These are phyloP conservation scores for Yamadazyma sp. DNA, from an alignment of 1,139 yeast genomes.

Conservation along the genomic window DNA sequence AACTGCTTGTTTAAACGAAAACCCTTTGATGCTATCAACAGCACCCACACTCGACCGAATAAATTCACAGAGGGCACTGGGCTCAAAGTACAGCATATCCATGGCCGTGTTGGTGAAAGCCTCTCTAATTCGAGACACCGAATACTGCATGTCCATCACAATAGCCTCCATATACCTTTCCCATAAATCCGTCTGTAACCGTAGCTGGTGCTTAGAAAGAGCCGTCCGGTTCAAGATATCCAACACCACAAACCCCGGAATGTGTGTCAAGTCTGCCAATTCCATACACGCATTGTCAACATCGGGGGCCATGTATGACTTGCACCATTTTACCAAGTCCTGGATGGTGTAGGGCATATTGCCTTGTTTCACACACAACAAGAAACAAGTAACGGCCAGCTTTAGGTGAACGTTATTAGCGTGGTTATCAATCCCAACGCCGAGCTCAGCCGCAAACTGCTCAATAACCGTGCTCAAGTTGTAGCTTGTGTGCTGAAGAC, in stretches of 20 bases:
- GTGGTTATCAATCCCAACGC: not conserved
- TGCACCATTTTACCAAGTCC: conserved; percentile 29
- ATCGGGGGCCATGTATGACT: conserved; percentile 25
- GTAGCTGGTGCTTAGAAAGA: conserved; percentile 27
- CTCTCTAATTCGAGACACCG: conserved; percentile 17
- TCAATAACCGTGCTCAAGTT: not conserved
- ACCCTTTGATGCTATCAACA: conserved; percentile 11
- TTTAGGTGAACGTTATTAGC: not conserved
- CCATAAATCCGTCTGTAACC: conserved; percentile 43
- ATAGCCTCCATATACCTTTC: conserved; percentile 18
- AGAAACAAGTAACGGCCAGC: not conserved
- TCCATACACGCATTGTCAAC: conserved; percentile 29
- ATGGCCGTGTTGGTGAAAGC: conserved; percentile 27
- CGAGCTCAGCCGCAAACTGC: not conserved
- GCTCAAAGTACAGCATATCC: conserved; percentile 26
- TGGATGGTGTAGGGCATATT: not conserved
- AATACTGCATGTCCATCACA: conserved; percentile 17
- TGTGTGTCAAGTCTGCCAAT: conserved; percentile 24
- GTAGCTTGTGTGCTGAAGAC: not conserved
- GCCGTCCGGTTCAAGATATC: conserved; percentile 42
- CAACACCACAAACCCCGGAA: conserved; percentile 37
- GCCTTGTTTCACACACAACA: not conserved
- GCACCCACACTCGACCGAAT: conserved; percentile 17
- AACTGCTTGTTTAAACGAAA: conserved; percentile 15
- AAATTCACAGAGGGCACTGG: conserved; percentile 19